Evolutionary conservation across 2,329 filamentous ascomycete species (phyloP), one percentile per base, ranked within the genome.

Genomic region (Colletotrichum siamense): DNA sequence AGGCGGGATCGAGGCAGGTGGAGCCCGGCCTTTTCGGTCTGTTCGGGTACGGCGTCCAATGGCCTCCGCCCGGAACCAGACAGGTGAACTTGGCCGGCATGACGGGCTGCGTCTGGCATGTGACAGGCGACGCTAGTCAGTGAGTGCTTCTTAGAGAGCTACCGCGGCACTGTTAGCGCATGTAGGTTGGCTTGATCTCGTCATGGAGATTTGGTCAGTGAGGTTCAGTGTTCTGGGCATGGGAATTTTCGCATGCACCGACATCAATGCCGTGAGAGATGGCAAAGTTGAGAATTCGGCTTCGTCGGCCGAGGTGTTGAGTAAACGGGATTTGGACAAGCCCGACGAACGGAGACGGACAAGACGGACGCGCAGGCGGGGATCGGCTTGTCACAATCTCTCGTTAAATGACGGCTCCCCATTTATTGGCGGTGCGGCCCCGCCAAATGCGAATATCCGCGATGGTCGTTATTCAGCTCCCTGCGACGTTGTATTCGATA

Each of bases 11-110:
- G 39, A 55, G 55, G 26, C 24, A 68, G 69, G 57, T 76, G 64
- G 73, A 26, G 44, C 62, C 69, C 73, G 69, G 55, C 55, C 62
- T 44, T 69, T 73, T 73, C 64, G 69, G 73, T 44, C 69, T 39
- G 36, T 73, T 61, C 73, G 70, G 44, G 57, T 64, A 69, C 44
- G 70, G 73, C 52, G 49, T 61, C 70, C 64, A 76, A 73, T 69
- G 34, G 57, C 64, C 34, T 64, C 73, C 59, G 70, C 64, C 69
- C 63, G 63, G 64, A 26, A 49, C 30, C 22, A 75, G 73, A 73
- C 70, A 57, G 55, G 44, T 34, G 24, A 8, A 22, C 32, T 15
- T 39, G 32, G 34, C 22, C 61, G 52, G 32, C 55, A 39, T 13
- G 36, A 18, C 15, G 26, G 39, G 8, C 15, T 34, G 49, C 10